phyloP scores from a whole-genome alignment of 257 asterid species.

The Cordia subcordata region DNA sequence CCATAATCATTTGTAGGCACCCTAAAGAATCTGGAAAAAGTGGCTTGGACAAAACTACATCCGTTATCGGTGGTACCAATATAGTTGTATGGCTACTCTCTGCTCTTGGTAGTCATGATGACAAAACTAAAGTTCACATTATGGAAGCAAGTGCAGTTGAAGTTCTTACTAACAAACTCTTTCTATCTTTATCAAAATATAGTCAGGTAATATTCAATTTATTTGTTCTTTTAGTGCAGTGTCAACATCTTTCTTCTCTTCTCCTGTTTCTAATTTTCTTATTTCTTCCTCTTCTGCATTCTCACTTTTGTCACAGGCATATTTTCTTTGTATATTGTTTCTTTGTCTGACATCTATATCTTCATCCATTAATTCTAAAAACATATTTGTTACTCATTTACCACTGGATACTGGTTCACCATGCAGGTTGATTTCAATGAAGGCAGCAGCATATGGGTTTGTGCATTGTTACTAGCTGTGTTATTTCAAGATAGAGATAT shows the following conservation, averaged over 20 bases:
- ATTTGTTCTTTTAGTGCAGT: neutral
- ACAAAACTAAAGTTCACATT: constrained; percentile 62
- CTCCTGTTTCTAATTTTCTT: neutral
- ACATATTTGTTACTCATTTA: too few relatives aligned
- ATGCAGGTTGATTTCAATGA: constrained; percentile 78
- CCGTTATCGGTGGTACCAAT: constrained; percentile 63
- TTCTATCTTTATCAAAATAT: constrained; percentile 57
- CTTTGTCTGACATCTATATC: too few relatives aligned
- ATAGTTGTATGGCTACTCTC: constrained; percentile 91
- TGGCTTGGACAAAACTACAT: constrained; percentile 49
- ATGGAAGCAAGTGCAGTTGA: constrained; percentile 94
- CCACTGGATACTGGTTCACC: neutral
- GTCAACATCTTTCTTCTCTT: neutral
- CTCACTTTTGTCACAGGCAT: too few relatives aligned
- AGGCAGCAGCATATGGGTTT: constrained; percentile 81
- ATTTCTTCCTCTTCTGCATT: too few relatives aligned
- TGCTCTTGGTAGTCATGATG: constrained; percentile 72
- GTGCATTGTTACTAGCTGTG: constrained; percentile 71
- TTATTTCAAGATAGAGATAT: constrained; percentile 87
- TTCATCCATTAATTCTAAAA: neutral
- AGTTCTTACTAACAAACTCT: constrained; percentile 74
- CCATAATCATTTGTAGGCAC: constrained; percentile 62
- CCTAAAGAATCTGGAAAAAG: constrained; percentile 38
- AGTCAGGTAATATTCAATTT: constrained; percentile 70
- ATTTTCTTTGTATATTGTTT: too few relatives aligned